phyloP scores from a whole-genome alignment of 106 monocot species.

The Allium cepa region DNA sequence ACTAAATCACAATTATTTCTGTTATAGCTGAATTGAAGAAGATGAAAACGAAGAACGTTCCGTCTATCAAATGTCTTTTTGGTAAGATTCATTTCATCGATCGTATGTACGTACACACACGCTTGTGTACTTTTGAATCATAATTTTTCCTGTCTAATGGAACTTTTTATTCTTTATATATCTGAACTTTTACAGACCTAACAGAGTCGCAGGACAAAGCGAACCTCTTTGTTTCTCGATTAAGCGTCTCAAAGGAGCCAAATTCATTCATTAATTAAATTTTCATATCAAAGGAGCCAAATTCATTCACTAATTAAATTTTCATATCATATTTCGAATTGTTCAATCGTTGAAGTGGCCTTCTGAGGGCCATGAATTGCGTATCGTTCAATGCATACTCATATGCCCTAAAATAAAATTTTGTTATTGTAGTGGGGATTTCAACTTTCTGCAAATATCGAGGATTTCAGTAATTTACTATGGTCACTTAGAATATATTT shows the following conservation, averaged over 20 bases:
- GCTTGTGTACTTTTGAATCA: neutral
- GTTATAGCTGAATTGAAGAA: neutral
- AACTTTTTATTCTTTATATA: neutral
- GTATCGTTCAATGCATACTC: too few species aligned
- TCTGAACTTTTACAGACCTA: neutral
- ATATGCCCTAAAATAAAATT: too few species aligned
- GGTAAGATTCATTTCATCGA: neutral
- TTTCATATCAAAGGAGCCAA: neutral
- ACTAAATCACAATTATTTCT: neutral
- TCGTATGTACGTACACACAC: neutral
- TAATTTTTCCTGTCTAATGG: neutral
- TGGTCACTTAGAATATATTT: too few species aligned
- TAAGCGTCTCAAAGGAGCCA: neutral
- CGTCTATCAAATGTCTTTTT: neutral
- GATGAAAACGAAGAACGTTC: neutral
- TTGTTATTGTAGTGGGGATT: too few species aligned
- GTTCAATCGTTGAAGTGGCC: too few species aligned
- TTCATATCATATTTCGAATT: neutral
- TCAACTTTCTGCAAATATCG: too few species aligned
- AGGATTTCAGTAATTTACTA: too few species aligned
- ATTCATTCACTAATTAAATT: neutral
- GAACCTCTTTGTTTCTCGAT: neutral
- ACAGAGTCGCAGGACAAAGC: neutral
- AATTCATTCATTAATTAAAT: neutral
- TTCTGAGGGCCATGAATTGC: too few species aligned